Evolutionary conservation across 2,329 filamentous ascomycete genomes (phyloP).

Genomic region (Cladophialophora carrionii): DNA sequence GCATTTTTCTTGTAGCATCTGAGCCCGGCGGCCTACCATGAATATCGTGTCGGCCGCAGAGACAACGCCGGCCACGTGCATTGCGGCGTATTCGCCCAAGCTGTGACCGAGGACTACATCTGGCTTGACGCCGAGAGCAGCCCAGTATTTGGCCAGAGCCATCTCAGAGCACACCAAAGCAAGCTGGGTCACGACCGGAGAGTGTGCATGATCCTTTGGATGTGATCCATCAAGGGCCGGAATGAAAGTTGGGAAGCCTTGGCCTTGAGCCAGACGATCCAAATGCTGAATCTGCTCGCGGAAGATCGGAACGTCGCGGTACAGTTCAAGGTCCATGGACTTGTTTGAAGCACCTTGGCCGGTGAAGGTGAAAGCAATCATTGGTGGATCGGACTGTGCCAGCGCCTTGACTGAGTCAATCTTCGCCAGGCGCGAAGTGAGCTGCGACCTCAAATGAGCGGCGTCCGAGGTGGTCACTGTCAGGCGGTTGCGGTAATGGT

Average conservation of each 20-base stretch:
- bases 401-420: neutral
- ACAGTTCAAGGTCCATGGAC: conserved; percentile 40
- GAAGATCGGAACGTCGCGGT: conserved; percentile 39
- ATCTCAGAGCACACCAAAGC: conserved; percentile 47
- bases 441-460: neutral
- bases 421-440: neutral
- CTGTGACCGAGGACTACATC: conserved; percentile 37
- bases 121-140: conserved; percentile 44
- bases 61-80: conserved; percentile 25
- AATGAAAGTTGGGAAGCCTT: conserved; percentile 43
- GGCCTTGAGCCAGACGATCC: conserved; percentile 37
- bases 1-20: conserved; percentile 43
- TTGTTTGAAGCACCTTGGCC: conserved; percentile 44
- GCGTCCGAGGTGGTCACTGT: conserved; percentile 39
- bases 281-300: conserved; percentile 45
- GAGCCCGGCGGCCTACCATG: conserved; percentile 42
- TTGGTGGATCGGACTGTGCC: neutral
- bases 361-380: conserved; percentile 48
- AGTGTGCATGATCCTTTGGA: conserved; percentile 17
- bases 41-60: conserved; percentile 39
- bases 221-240: conserved; percentile 30
- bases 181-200: conserved; percentile 43
- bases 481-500: conserved; percentile 55
- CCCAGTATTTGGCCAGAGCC: conserved; percentile 45
- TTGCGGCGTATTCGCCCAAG: conserved; percentile 32